phyloP scores from a whole-genome alignment of 2,329 filamentous ascomycete species.

The Aspergillus amoenus region DNA sequence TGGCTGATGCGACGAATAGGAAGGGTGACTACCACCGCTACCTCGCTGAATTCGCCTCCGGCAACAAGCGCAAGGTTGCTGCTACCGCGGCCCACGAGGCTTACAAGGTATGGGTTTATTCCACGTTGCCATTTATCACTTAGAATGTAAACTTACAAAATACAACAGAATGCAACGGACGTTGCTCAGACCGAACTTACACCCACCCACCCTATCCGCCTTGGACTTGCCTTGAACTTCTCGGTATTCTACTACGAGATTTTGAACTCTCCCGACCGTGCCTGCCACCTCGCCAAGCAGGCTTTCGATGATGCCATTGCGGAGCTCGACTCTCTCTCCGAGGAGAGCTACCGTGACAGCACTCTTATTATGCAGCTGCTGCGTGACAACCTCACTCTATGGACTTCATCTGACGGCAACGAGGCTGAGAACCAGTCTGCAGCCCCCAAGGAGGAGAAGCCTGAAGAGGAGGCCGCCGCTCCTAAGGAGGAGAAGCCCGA shows the following conservation, averaged over 20 bases:
- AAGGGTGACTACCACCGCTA: constrained; percentile 99
- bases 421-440: constrained; percentile 55
- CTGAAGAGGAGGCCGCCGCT: constrained; percentile 39
- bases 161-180: constrained; percentile 83
- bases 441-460: constrained; percentile 41
- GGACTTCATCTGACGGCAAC: constrained; percentile 88
- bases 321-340: constrained; percentile 94
- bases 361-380: constrained; percentile 99
- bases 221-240: constrained; percentile 97
- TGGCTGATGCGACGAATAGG: constrained; percentile 68
- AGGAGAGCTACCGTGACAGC: constrained; percentile 98
- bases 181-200: constrained; percentile 97
- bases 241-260: constrained; percentile 99
- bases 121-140: background rate
- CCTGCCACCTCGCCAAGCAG: constrained; percentile 98
- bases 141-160: background rate
- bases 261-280: constrained; percentile 94
- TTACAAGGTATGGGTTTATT: constrained; percentile 73
- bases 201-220: constrained; percentile 95
- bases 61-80: constrained; percentile 92
- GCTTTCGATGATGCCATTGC: constrained; percentile 98
- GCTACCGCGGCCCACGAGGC: constrained; percentile 94
- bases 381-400: constrained; percentile 96
- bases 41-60: constrained; percentile 92
- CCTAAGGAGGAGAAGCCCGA: constrained; percentile 43